These are phyloP conservation scores for Stipa capillata DNA, from an alignment of 176 grass and related monocot genomes.

Conservation along the genomic window DNA sequence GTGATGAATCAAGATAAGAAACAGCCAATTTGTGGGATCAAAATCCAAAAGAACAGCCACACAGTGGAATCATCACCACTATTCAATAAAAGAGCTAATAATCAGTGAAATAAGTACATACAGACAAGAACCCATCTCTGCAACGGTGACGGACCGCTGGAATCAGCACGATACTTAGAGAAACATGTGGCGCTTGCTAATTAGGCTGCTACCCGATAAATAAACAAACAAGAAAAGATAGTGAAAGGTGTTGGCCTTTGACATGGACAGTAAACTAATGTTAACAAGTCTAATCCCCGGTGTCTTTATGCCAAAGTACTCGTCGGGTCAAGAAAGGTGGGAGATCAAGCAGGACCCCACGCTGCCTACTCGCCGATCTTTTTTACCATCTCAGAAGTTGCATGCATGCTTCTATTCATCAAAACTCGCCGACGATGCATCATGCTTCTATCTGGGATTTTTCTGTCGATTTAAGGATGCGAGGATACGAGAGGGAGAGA, in stretches of 20 bases:
- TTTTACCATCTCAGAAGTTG: neutral
- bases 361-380: neutral
- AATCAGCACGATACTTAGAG: neutral
- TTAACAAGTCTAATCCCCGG: neutral
- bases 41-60: too few relatives aligned
- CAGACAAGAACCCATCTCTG: too few relatives aligned
- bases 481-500: neutral
- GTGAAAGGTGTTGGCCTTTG: slow-evolving; percentile 28
- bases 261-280: slow-evolving; percentile 1
- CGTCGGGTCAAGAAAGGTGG: slow-evolving; percentile 10
- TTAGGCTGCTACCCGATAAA: slow-evolving; percentile 14
- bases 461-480: too few relatives aligned
- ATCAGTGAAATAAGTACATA: too few relatives aligned
- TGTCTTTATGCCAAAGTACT: neutral
- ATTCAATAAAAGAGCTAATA: too few relatives aligned
- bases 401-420: neutral
- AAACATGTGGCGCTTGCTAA: slow-evolving; percentile 23
- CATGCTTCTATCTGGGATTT: neutral
- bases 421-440: neutral
- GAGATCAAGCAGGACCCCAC: slow-evolving; percentile 12
- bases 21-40: neutral
- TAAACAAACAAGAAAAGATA: neutral
- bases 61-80: too few relatives aligned
- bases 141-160: neutral
- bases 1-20: too few relatives aligned